Percentiles rank a stretch among this genome's conserved stretches.
phyloP scores from a whole-genome alignment of 2,329 filamentous ascomycete species.

The Metarhizium anisopliae region DNA sequence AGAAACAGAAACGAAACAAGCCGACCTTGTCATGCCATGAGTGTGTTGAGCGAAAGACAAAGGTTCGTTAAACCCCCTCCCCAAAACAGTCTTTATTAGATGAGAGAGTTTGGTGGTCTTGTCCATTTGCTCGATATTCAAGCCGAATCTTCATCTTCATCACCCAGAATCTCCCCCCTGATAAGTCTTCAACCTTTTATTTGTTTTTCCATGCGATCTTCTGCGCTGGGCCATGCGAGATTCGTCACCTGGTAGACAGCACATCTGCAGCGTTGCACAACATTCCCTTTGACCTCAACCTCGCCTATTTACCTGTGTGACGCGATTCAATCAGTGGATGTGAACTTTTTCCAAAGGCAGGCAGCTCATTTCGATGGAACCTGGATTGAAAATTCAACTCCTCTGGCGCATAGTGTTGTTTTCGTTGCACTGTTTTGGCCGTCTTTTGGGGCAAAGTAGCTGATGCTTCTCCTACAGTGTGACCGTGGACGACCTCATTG shows the following conservation, averaged over 20 bases:
- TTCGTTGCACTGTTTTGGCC: too few species aligned
- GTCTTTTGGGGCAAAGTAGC: neutral
- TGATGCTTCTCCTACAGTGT: slow-evolving; percentile 40
- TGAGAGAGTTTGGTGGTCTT: too few species aligned
- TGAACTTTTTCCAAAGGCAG: neutral
- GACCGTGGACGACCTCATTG: slow-evolving; percentile 65
- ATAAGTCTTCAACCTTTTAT: neutral
- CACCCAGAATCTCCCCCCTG: neutral
- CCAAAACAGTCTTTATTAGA: too few species aligned
- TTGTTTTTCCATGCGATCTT: neutral
- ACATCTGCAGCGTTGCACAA: slow-evolving; percentile 4
- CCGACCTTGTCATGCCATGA: slow-evolving; percentile 71
- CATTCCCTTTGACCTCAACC: slow-evolving; percentile 1
- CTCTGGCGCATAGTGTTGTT: too few species aligned
- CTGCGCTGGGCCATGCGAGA: neutral
- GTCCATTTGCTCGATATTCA: too few species aligned
- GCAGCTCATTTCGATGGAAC: too few species aligned
- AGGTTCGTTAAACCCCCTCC: slow-evolving; percentile 40
- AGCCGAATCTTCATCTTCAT: neutral
- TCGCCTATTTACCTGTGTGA: neutral
- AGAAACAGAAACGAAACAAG: slow-evolving; percentile 80
- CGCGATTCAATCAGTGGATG: neutral
- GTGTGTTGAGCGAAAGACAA: slow-evolving; percentile 76
- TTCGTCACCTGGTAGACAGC: neutral
- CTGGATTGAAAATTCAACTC: too few species aligned